These are phyloP conservation scores for Lolium perenne DNA, from an alignment of 176 grass and related monocot species.

Conservation along the genomic window DNA sequence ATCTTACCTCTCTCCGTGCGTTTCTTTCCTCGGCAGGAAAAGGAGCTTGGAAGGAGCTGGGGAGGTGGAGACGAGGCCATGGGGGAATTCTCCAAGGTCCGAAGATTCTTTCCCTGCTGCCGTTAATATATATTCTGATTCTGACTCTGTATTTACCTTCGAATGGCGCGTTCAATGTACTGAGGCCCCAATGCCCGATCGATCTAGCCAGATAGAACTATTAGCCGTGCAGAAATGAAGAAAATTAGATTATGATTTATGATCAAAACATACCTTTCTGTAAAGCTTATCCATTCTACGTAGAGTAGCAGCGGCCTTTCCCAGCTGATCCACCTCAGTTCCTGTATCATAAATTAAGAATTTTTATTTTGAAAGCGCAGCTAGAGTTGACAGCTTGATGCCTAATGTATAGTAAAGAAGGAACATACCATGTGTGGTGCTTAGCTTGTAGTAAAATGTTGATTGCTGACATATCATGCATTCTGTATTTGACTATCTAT, in stretches of 20 bases:
- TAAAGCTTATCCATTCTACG: background rate
- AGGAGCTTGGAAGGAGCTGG: background rate
- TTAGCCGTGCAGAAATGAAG: background rate
- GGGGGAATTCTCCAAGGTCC: constrained; percentile 38
- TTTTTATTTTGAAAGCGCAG: background rate
- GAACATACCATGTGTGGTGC: background rate
- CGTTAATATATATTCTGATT: background rate
- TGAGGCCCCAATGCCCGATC: background rate
- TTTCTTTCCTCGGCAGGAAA: constrained; percentile 8
- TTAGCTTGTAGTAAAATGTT: background rate
- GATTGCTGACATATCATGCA: background rate
- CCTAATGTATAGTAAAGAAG: background rate
- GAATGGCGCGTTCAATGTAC: background rate
- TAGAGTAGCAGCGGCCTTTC: background rate
- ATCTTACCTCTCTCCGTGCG: background rate
- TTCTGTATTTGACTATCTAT: background rate
- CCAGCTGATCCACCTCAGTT: background rate
- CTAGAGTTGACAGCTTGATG: background rate
- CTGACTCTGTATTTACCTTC: background rate
- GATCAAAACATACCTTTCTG: background rate
- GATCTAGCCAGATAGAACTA: background rate
- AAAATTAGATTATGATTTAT: background rate
- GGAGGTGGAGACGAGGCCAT: constrained; percentile 4
- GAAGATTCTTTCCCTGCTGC: background rate
- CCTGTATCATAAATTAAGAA: background rate